Conservation (phyloP, 176 grass and related monocot genomes). For the Ananas comosus region DNA sequence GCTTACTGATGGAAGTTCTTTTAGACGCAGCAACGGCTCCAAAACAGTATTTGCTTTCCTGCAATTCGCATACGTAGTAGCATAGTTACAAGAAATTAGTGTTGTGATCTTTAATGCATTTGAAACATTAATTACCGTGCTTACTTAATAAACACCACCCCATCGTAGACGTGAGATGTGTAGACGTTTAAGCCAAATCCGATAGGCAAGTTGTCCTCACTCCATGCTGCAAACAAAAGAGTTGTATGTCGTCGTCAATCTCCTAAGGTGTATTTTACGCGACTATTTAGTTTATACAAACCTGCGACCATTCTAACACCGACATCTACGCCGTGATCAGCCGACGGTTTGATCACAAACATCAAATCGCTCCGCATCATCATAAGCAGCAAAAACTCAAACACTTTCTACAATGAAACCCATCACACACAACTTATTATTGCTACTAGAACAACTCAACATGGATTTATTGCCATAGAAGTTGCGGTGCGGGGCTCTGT, state of each 20-base stretch:
- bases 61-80: not conserved
- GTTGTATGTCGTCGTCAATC: not conserved
- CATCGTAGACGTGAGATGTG: slow-evolving; percentile 44
- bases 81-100: not conserved
- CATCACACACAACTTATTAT: not conserved
- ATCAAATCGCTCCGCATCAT: slow-evolving; percentile 46
- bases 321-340: slow-evolving; percentile 42
- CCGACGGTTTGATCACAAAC: slow-evolving; percentile 45
- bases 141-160: slow-evolving; percentile 47
- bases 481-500: not conserved
- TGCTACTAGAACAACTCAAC: not conserved
- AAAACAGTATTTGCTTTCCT: slow-evolving; percentile 15
- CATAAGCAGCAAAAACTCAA: slow-evolving; percentile 28
- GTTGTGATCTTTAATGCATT: not conserved
- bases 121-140: not conserved
- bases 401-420: slow-evolving; percentile 27
- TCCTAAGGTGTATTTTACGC: not conserved
- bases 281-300: slow-evolving; percentile 7
- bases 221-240: slow-evolving; percentile 42
- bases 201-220: slow-evolving; percentile 39
- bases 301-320: slow-evolving; percentile 50
- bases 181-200: slow-evolving; percentile 40
- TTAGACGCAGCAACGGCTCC: not conserved
- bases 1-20: slow-evolving; percentile 14
- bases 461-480: not conserved